These are phyloP conservation scores for Saturnispora saitoi DNA, from an alignment of 805 yeast species.

Conservation along the genomic window DNA sequence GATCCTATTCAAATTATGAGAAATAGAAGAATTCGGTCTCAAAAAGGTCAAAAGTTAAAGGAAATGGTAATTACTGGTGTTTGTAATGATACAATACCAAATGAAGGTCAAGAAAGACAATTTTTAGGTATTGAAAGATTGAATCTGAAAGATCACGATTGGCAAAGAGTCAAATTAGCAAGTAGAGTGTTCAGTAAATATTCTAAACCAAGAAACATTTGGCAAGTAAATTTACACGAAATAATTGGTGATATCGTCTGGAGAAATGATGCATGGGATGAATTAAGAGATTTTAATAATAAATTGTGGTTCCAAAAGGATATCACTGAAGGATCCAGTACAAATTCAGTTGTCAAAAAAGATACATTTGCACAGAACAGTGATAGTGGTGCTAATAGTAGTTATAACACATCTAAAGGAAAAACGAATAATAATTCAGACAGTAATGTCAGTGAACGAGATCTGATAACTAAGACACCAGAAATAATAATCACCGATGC, in stretches of 20 bases:
- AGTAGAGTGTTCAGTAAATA: constrained; percentile 51
- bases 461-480: no score
- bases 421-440: not conserved
- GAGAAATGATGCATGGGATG: constrained; percentile 46
- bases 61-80: constrained; percentile 15
- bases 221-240: constrained; percentile 63
- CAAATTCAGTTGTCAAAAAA: not conserved
- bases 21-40: constrained; percentile 52
- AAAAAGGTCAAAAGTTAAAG: constrained; percentile 40
- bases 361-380: not conserved
- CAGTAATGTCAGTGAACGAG: not conserved
- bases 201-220: constrained; percentile 37
- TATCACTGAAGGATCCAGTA: not conserved
- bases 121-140: not conserved
- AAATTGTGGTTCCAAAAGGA: constrained; percentile 37
- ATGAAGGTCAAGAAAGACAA: not conserved
- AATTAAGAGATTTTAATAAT: constrained; percentile 37
- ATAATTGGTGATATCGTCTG: constrained; percentile 47
- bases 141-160: not conserved
- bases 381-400: not conserved
- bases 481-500: not conserved
- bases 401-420: not conserved
- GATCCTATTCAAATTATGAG: constrained; percentile 81
- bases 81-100: not conserved
- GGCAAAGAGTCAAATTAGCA: constrained; percentile 42